Conservation (phyloP, 2,329 filamentous ascomycete genomes). For the Sporothrix schenckii region DNA sequence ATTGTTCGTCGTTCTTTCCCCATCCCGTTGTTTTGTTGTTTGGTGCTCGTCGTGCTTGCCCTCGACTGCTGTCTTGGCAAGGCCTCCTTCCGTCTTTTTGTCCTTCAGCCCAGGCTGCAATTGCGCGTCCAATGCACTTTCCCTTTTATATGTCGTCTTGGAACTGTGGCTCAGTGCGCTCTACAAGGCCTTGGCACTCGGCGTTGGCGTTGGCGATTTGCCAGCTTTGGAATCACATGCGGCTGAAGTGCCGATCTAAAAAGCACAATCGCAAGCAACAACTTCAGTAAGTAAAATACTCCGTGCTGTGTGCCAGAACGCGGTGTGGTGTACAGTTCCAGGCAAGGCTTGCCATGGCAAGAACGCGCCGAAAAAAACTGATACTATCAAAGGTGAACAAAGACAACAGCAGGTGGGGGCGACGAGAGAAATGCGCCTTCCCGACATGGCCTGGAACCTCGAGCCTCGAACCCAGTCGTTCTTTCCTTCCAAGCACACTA, state of each 20-base stretch:
- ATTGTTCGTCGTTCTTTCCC: not conserved
- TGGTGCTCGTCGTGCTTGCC: conserved; percentile 3
- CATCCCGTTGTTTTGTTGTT: not conserved
- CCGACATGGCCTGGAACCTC: conserved; percentile 5
- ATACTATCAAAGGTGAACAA: not conserved
- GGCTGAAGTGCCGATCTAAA: not conserved
- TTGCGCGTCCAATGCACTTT: conserved; percentile 23
- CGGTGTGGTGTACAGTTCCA: not conserved
- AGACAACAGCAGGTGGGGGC: not conserved
- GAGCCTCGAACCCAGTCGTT: conserved; percentile 10
- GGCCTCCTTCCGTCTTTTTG: not conserved
- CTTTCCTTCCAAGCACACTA: conserved; percentile 17
- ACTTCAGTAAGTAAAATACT: not conserved
- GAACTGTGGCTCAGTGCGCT: not conserved
- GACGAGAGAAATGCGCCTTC: conserved; percentile 18
- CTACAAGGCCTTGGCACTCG: conserved; percentile 15
- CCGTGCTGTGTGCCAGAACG: too few relatives aligned
- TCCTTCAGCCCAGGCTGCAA: not conserved
- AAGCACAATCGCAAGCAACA: conserved; percentile 8
- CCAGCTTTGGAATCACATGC: conserved; percentile 9
- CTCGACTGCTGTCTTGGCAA: not conserved
- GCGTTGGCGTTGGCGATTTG: not conserved
- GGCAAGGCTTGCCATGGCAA: not conserved
- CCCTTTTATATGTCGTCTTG: conserved; percentile 10
- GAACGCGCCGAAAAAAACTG: not conserved